Evolutionary conservation across 805 yeast species (phyloP).

Genomic region (Cyberlindnera lachancei): DNA sequence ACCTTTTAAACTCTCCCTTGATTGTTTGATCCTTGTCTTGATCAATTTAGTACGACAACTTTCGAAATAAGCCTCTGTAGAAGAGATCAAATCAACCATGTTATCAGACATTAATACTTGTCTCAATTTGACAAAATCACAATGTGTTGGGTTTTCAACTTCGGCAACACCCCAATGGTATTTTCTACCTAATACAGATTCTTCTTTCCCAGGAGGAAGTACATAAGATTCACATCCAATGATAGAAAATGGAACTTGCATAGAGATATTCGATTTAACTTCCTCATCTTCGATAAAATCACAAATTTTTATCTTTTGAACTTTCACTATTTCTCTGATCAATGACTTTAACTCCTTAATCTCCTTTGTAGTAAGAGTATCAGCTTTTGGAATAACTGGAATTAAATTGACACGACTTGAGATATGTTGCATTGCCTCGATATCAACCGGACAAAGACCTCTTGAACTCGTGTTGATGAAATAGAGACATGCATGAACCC

Average conservation of each 20-base stretch:
- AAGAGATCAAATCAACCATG: conserved; percentile 68
- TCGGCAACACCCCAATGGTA: conserved; percentile 87
- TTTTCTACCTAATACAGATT: conserved; percentile 57
- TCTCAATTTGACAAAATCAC: conserved; percentile 66
- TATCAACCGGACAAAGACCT: conserved; percentile 57
- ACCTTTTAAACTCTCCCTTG: conserved; percentile 13
- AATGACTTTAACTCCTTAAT: conserved; percentile 43
- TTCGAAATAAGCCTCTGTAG: conserved; percentile 74
- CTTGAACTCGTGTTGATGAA: conserved; percentile 66
- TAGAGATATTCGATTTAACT: conserved; percentile 24
- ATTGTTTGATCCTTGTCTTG: conserved; percentile 33
- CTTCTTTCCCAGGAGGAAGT: conserved; percentile 15
- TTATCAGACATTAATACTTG: conserved; percentile 58
- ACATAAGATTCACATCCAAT: conserved; percentile 57
- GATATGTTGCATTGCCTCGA: conserved; percentile 64
- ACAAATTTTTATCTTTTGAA: conserved; percentile 52
- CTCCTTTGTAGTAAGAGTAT: conserved; percentile 57
- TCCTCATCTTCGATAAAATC: conserved; percentile 38
- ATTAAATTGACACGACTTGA: conserved; percentile 69
- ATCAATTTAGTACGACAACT: conserved; percentile 54
- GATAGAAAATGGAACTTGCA: conserved; percentile 59
- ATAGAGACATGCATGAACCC: conserved; percentile 83
- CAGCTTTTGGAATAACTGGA: conserved; percentile 79
- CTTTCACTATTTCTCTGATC: conserved; percentile 42
- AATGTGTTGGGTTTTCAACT: conserved; percentile 67